phyloP scores from a whole-genome alignment of 805 yeast species.

The Kluyveromyces starmeri region DNA sequence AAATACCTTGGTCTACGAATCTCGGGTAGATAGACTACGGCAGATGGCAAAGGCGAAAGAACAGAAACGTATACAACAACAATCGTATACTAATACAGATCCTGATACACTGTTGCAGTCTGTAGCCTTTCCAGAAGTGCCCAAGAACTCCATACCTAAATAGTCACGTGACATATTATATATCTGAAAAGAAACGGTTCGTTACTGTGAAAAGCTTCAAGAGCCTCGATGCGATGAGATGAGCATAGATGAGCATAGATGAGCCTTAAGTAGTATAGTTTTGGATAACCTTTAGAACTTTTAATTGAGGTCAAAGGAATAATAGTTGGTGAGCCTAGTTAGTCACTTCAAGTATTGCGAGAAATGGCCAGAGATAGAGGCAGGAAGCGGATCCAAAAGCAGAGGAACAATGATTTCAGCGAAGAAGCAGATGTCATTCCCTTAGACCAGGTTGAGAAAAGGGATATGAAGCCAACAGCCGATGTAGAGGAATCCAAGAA shows the following conservation, averaged over 20 bases:
- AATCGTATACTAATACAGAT: conserved; percentile 23
- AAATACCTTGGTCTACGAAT: conserved; percentile 17
- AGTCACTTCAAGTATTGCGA: too few relatives aligned
- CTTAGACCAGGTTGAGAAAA: conserved; percentile 3
- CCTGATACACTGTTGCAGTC: conserved; percentile 19
- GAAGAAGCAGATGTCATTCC: conserved; percentile 12
- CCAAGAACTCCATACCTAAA: conserved; percentile 8
- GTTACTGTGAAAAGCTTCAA: neutral
- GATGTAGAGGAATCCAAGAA: conserved; percentile 8
- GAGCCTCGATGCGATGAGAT: neutral
- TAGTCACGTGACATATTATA: neutral
- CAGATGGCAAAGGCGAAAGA: conserved; percentile 8
- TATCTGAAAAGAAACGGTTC: neutral
- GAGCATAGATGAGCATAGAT: too few relatives aligned
- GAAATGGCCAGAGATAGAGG: conserved; percentile 33
- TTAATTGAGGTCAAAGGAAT: too few relatives aligned
- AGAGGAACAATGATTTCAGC: conserved; percentile 17
- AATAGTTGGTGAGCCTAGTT: too few relatives aligned
- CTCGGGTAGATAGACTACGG: conserved; percentile 15
- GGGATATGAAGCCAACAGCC: neutral
- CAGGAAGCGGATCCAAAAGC: conserved; percentile 31
- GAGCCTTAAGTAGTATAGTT: too few relatives aligned
- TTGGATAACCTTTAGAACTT: too few relatives aligned
- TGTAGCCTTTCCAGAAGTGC: conserved; percentile 23
- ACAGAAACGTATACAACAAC: conserved; percentile 15